Percentiles rank a stretch among this genome's conserved stretches.
phyloP scores from a whole-genome alignment of 2,329 filamentous ascomycete genomes.

The Aurifilum marmelostoma region DNA sequence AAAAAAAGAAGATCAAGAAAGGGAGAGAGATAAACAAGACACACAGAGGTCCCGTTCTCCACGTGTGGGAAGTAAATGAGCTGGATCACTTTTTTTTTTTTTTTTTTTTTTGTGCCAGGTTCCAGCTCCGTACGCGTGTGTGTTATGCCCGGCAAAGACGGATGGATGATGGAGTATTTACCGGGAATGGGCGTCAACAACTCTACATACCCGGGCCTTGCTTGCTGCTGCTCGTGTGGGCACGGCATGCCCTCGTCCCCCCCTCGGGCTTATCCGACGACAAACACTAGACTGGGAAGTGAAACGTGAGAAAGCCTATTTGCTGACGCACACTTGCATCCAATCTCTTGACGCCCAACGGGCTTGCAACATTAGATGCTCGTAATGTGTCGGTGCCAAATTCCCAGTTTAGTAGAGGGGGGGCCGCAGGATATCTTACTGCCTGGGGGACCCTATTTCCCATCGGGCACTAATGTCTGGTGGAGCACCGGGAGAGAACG shows the following conservation, averaged over 20 bases:
- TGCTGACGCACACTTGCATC: not conserved
- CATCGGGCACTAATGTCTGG: slow-evolving; percentile 29
- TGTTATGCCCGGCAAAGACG: not conserved
- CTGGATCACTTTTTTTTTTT: not conserved
- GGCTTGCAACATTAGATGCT: slow-evolving; percentile 23
- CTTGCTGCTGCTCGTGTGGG: not conserved
- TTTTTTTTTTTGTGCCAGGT: no score
- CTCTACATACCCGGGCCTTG: not conserved
- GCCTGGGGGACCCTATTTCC: slow-evolving; percentile 25
- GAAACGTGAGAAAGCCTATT: slow-evolving; percentile 1
- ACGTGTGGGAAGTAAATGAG: not conserved
- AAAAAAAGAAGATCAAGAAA: no score
- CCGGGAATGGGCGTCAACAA: not conserved
- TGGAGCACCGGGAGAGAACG: slow-evolving; percentile 22
- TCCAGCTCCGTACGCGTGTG: not conserved
- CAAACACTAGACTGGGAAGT: not conserved
- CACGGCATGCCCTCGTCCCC: not conserved
- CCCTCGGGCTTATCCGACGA: not conserved
- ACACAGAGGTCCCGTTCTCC: not conserved
- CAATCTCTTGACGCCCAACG: slow-evolving; percentile 20
- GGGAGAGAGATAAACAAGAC: not conserved
- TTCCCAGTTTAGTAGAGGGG: slow-evolving; percentile 23
- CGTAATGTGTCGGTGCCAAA: slow-evolving; percentile 23
- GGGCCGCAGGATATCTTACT: slow-evolving; percentile 9
- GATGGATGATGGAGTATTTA: not conserved